phyloP scores from a whole-genome alignment of 75 land plant genomes.

The Cunninghamia lanceolata region DNA sequence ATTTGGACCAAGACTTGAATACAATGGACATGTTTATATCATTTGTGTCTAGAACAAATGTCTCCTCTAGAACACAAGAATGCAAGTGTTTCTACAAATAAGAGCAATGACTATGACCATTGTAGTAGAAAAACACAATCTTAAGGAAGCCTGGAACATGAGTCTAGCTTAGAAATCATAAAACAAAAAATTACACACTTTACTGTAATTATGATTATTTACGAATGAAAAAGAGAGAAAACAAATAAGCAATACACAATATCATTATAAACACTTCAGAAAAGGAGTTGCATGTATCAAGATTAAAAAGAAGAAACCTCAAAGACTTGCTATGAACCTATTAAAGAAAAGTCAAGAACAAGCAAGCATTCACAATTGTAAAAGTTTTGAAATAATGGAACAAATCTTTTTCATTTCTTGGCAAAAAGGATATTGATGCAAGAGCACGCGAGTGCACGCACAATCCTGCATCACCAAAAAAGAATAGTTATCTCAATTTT shows the following conservation, averaged over 20 bases:
- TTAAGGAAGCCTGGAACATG: not conserved
- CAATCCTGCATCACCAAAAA: no score
- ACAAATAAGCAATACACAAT: not conserved
- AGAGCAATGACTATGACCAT: not conserved
- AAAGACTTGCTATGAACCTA: not conserved
- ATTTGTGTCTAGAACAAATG: not conserved
- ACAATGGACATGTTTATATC: no score
- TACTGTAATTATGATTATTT: not conserved
- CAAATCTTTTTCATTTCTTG: not conserved
- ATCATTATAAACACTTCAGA: not conserved
- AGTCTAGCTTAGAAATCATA: not conserved
- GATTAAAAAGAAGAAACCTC: not conserved
- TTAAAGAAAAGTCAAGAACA: not conserved
- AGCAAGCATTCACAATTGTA: not conserved
- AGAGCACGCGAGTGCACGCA: no score
- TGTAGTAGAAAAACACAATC: not conserved
- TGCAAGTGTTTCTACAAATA: not conserved
- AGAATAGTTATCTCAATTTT: no score
- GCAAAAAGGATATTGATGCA: no score
- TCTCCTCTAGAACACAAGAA: not conserved
- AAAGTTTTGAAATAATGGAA: not conserved
- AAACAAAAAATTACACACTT: not conserved
- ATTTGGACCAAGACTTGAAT: not conserved
- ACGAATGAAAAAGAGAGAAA: not conserved
- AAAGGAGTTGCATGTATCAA: not conserved